phyloP scores from a whole-genome alignment of 2,329 filamentous ascomycete species.

The Fusarium temperatum region DNA sequence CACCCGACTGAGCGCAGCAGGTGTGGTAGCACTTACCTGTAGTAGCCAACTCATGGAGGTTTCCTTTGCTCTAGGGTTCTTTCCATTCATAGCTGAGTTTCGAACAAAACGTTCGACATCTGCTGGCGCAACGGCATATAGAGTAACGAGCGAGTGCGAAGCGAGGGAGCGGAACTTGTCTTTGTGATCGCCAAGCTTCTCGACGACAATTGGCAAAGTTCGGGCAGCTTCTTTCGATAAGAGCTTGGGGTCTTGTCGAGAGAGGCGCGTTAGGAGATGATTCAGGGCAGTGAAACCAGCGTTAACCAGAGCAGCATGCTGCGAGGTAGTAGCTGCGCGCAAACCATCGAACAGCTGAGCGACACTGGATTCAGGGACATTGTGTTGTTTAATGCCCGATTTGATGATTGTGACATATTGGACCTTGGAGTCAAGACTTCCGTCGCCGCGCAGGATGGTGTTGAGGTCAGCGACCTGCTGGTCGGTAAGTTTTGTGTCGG shows the following conservation, averaged over 20 bases:
- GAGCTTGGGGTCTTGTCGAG: conserved; percentile 82
- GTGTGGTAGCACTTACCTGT: conserved; percentile 60
- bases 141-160: conserved; percentile 77
- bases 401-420: conserved; percentile 78
- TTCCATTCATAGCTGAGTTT: conserved; percentile 79
- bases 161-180: conserved; percentile 84
- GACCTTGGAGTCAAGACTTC: conserved; percentile 75
- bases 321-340: conserved; percentile 76
- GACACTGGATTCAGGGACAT: conserved; percentile 80
- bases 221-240: conserved; percentile 74
- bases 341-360: conserved; percentile 83
- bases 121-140: conserved; percentile 73
- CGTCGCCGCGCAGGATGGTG: conserved; percentile 66
- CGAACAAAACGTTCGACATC: conserved; percentile 85
- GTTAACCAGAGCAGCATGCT: conserved; percentile 79
- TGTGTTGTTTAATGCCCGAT: conserved; percentile 90
- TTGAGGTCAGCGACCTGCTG: conserved; percentile 65
- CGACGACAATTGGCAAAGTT: conserved; percentile 79
- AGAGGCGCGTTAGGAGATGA: conserved; percentile 86
- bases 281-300: conserved; percentile 88
- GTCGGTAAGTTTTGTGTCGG: conserved; percentile 65
- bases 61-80: conserved; percentile 87
- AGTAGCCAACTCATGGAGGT: conserved; percentile 85
- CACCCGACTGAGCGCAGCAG: neutral
- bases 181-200: conserved; percentile 87